phyloP scores from a whole-genome alignment of 2,329 filamentous ascomycete species.

The Davidsoniella virescens region DNA sequence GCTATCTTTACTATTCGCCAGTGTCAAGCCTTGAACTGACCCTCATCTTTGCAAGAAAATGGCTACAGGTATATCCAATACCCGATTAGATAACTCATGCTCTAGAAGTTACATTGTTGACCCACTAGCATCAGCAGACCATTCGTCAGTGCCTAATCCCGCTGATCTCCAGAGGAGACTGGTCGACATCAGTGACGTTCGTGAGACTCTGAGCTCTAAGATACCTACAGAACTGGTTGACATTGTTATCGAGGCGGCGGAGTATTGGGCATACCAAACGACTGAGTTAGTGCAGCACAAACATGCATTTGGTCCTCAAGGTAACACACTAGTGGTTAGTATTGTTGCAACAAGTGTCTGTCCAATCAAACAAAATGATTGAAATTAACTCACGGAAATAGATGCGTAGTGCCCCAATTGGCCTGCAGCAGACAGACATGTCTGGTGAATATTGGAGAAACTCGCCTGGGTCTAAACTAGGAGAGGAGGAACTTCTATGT shows the following conservation, averaged over 20 bases:
- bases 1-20: no score
- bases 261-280: slow-evolving; percentile 43
- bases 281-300: neutral
- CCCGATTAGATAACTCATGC: no score
- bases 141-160: neutral
- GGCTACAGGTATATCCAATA: no score
- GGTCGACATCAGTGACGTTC: slow-evolving; percentile 32
- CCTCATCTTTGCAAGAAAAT: no score
- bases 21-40: no score
- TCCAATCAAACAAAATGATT: neutral
- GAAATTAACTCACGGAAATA: slow-evolving; percentile 16
- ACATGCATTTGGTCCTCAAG: neutral
- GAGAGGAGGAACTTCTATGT: neutral
- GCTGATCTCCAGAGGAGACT: neutral
- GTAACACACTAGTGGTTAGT: slow-evolving; percentile 3
- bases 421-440: slow-evolving; percentile 18
- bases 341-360: neutral
- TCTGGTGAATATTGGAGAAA: neutral
- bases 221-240: slow-evolving; percentile 39
- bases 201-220: slow-evolving; percentile 29
- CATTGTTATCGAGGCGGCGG: slow-evolving; percentile 39
- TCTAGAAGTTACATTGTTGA: no score
- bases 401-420: slow-evolving; percentile 27
- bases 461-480: neutral
- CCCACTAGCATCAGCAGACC: no score